phyloP scores from a whole-genome alignment of 73 alveolate genomes.

The Paramecium biaurelia region DNA sequence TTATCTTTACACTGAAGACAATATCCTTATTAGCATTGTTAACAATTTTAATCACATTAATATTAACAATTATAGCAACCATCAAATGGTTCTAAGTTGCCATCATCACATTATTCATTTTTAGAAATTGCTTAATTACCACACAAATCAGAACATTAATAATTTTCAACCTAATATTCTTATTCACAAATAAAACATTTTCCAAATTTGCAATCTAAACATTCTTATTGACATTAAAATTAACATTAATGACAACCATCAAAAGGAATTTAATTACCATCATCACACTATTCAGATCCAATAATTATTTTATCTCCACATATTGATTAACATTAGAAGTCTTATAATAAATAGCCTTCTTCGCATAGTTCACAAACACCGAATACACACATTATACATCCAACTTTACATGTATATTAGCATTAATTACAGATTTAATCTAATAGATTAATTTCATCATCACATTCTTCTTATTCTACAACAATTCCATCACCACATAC shows the following conservation, averaged over 20 bases:
- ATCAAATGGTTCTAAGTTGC: background rate
- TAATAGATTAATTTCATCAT: background rate
- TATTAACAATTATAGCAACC: slow-evolving; percentile 9
- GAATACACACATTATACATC: background rate
- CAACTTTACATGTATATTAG: background rate
- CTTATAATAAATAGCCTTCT: background rate
- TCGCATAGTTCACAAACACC: background rate
- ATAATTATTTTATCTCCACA: background rate
- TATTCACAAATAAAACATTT: background rate
- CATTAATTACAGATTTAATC: background rate
- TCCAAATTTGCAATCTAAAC: background rate
- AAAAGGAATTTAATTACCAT: background rate
- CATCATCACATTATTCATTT: slow-evolving; percentile 37
- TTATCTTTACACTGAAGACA: background rate
- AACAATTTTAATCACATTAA: background rate
- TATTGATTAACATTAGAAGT: background rate
- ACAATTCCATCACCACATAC: background rate
- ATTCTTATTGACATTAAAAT: background rate
- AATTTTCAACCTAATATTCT: background rate
- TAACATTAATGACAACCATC: background rate
- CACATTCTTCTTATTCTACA: background rate
- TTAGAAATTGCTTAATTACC: background rate
- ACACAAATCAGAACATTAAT: background rate
- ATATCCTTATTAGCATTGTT: background rate
- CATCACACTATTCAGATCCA: background rate